Evolutionary conservation across 352 stramenopile species (phyloP).

Genomic region (Sclerospora graminicola): DNA sequence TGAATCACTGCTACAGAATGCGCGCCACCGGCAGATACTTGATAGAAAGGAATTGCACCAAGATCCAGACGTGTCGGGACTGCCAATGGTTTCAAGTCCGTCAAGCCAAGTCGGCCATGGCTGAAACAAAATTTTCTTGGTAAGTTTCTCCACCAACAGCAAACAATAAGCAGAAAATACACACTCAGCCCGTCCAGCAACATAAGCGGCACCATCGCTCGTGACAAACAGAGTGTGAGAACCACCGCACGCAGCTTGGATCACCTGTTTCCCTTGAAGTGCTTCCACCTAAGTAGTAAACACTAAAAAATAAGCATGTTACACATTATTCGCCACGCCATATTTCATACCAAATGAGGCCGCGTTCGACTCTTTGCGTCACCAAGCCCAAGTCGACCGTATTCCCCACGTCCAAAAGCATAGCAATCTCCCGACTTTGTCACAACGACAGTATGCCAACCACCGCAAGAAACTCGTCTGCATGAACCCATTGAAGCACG

Average conservation of each 20-base stretch:
- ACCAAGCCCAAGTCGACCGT: constrained; percentile 77
- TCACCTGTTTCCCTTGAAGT: constrained; percentile 44
- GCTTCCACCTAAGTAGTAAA: constrained; percentile 35
- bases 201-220: constrained; percentile 74
- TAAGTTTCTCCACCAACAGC: background rate
- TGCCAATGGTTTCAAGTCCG: constrained; percentile 40
- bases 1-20: constrained; percentile 71
- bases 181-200: constrained; percentile 76
- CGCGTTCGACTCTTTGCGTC: constrained; percentile 61
- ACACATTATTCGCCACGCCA: background rate
- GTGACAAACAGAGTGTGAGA: constrained; percentile 86
- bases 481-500: background rate
- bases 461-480: constrained; percentile 70
- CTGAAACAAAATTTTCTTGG: constrained; percentile 14
- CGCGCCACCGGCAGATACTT: constrained; percentile 61
- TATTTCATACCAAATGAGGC: constrained; percentile 37
- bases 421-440: constrained; percentile 67
- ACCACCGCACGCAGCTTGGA: constrained; percentile 66
- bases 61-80: constrained; percentile 47
- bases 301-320: constrained; percentile 1
- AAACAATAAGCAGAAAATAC: constrained; percentile 4
- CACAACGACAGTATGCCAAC: constrained; percentile 77
- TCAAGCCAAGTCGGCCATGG: constrained; percentile 55
- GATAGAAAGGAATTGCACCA: constrained; percentile 42
- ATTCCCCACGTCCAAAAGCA: constrained; percentile 68